Evolutionary conservation across 352 stramenopile genomes (phyloP), one percentile per base, ranked within the genome.

Genomic region (Pythium guiyangense): DNA sequence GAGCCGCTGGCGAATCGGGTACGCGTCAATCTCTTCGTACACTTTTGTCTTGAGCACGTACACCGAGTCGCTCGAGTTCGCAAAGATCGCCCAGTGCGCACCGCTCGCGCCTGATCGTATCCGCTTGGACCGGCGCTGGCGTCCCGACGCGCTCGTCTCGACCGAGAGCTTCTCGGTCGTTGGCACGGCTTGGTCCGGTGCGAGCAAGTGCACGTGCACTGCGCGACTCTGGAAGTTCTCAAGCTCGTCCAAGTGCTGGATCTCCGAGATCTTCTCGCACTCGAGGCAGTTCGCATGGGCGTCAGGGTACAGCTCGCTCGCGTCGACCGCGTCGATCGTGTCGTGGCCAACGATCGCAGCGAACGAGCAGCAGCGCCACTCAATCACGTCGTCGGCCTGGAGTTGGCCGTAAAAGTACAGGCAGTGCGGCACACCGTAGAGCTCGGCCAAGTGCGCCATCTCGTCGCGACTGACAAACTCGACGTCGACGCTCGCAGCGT

Each of bases 41-140:
- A 94, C 86, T 49, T 86, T 88, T 5, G 77, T 72, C 57, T 94
- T 94, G 10, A 94, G 57, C 48, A 90, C 73, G 42, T 86, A 88
- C 14, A 92, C 74, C 0, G 77, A 86, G 56, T 94, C 84, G 27
- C 68, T 73, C 6, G 84, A 71, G 51, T 79, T 90, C 3, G 80
- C 74, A 15, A 56, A 10, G 37, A 93, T 70, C 4, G 60, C 57
- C 79, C 79, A 88, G 8, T 37, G 80, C 9, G 64, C 70, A 26
- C 43, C 47, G 0, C 69, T 66, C 15, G 81, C 40, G 0, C 70
- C 69, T 15, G 81, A 73, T 14, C 78, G 75, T 57, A 84, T 86
- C 10, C 84, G 79, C 60, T 71, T 75, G 2, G 84, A 93, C 6
- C 84, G 70, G 15, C 84, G 68, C 50, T 81, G 77, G n/a, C 72